Evolutionary conservation across 129 eudicot genomes (phyloP).

Genomic region (Sambucus nigra): DNA sequence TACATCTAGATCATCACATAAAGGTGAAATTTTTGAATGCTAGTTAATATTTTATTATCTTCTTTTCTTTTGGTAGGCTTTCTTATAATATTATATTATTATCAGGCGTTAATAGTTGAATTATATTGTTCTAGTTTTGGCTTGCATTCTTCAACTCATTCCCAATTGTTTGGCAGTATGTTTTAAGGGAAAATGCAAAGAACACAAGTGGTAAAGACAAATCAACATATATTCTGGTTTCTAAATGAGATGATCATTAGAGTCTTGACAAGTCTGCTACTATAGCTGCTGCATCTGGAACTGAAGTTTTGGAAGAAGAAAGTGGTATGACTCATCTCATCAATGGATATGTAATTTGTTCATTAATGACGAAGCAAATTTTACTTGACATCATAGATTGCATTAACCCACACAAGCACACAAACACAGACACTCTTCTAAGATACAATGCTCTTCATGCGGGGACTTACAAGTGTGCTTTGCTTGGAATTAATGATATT

Average conservation of each 20-base stretch:
- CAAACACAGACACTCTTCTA: neutral
- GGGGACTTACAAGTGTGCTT: neutral
- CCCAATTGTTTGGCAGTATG: conserved; percentile 47
- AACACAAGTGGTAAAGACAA: conserved; percentile 55
- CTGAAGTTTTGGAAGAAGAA: conserved; percentile 41
- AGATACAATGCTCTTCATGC: neutral
- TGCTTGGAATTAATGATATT: neutral
- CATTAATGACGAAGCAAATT: neutral
- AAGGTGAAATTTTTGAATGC: no score
- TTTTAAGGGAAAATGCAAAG: conserved; percentile 56
- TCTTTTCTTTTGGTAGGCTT: neutral
- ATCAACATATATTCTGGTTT: conserved; percentile 47
- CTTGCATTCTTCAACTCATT: neutral
- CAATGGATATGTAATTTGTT: neutral
- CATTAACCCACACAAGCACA: neutral
- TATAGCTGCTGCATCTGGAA: conserved; percentile 34
- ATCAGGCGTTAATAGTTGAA: neutral
- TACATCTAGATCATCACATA: no score
- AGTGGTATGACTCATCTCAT: conserved; percentile 32
- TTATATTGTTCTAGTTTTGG: neutral
- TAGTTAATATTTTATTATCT: neutral
- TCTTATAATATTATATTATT: no score
- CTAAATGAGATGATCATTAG: conserved; percentile 42
- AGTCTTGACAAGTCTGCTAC: conserved; percentile 32
- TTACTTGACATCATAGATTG: neutral